These are phyloP conservation scores for Alternaria ventricosa DNA, from an alignment of 2,329 filamentous ascomycete species.

Conservation along the genomic window DNA sequence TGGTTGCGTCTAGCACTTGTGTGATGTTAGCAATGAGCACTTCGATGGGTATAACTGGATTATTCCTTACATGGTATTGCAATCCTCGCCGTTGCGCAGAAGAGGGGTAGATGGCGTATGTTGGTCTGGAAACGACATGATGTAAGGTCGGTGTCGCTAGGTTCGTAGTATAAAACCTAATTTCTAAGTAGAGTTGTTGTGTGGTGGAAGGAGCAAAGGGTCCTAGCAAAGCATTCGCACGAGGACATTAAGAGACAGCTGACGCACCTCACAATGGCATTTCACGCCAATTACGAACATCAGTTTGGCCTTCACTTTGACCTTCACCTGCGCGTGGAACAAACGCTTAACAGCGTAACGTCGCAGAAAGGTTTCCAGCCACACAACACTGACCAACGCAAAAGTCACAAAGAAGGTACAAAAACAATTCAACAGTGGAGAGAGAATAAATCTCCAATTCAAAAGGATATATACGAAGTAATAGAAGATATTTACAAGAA, in stretches of 20 bases:
- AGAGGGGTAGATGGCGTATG: neutral
- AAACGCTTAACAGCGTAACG: neutral
- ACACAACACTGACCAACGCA: neutral
- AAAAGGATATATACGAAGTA: neutral
- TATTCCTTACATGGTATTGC: neutral
- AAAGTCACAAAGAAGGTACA: neutral
- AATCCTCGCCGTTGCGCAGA: neutral
- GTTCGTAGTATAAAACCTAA: neutral
- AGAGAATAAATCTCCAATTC: neutral
- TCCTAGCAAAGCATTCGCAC: neutral
- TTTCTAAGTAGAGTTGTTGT: neutral
- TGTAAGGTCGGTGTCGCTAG: neutral
- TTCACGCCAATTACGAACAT: neutral
- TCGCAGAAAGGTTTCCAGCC: neutral
- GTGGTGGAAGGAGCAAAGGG: neutral
- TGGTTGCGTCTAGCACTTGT: neutral
- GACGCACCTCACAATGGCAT: neutral
- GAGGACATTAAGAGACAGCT: neutral
- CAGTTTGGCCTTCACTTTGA: neutral
- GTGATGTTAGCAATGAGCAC: neutral
- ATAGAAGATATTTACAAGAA: constrained; percentile 1
- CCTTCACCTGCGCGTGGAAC: neutral
- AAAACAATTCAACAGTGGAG: neutral
- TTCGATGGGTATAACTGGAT: too few relatives aligned
- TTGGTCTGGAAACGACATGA: neutral